A percentile compares a stretch with the other conserved stretches of the same genome.
Evolutionary conservation across 129 eudicot genomes (phyloP).

Genomic region (carrot (Daucus carota)): DNA sequence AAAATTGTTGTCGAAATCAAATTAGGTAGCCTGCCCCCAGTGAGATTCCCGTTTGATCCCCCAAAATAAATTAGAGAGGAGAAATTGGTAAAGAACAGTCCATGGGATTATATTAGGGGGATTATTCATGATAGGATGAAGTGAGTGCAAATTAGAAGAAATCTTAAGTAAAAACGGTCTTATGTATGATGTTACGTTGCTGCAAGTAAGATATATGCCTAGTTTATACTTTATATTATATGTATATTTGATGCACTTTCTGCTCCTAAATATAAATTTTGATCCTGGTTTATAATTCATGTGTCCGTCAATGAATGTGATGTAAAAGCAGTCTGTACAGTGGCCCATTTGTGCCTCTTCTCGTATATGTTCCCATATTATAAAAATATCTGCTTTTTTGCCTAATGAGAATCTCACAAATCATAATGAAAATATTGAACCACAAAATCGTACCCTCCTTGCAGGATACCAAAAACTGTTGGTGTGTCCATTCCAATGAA

Average conservation of each 20-base stretch:
- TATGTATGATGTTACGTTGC: background rate
- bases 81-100: background rate
- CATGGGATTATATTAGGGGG: background rate
- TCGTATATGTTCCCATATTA: background rate
- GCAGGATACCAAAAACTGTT: conserved; percentile 74
- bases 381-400: background rate
- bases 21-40: background rate
- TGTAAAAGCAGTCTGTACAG: background rate
- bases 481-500: conserved; percentile 91
- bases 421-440: background rate
- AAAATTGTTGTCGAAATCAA: background rate
- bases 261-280: background rate
- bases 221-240: background rate
- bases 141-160: background rate
- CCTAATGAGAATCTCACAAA: background rate
- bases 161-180: background rate
- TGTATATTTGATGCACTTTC: background rate
- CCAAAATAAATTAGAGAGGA: background rate
- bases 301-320: background rate
- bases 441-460: conserved; percentile 10
- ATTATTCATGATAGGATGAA: background rate
- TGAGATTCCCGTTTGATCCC: background rate
- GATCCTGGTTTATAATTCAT: background rate
- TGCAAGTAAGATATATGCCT: background rate
- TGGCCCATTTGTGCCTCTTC: background rate